These are phyloP conservation scores for Chionographis japonica DNA, from an alignment of 106 monocot species.

Conservation along the genomic window DNA sequence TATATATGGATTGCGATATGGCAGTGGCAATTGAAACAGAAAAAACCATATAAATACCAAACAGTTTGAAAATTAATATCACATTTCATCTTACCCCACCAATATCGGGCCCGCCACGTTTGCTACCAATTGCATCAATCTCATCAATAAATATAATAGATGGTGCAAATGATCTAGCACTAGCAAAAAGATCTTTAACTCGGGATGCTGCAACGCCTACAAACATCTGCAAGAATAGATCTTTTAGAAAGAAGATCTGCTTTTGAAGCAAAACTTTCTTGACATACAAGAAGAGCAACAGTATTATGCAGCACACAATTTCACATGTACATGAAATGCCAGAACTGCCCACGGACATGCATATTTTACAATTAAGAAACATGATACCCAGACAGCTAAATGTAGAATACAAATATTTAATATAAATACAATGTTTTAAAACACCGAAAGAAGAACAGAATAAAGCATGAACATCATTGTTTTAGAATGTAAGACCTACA, in stretches of 20 bases:
- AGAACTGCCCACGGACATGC: no score
- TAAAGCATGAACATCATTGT: no score
- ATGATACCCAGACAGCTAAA: no score
- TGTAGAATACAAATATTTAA: no score
- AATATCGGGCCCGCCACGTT: slow-evolving; percentile 88
- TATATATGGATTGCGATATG: no score
- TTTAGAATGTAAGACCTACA: no score
- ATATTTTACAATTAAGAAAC: no score
- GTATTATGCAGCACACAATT: background rate
- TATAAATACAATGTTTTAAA: no score
- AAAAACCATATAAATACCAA: background rate
- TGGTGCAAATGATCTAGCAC: slow-evolving; percentile 77
- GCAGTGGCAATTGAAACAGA: background rate
- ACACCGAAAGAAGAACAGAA: no score
- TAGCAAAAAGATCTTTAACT: slow-evolving; percentile 83
- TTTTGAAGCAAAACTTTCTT: background rate
- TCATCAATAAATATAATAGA: slow-evolving; percentile 94
- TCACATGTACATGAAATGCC: no score
- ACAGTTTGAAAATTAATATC: background rate
- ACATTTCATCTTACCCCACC: slow-evolving; percentile 65
- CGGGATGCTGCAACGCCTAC: slow-evolving; percentile 89
- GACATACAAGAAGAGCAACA: background rate
- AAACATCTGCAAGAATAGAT: slow-evolving; percentile 66
- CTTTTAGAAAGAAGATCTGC: background rate
- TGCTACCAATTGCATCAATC: slow-evolving; percentile 92